A percentile compares a stretch with the other conserved stretches of the same genome.
These are phyloP conservation scores for Epithemia pelagica DNA, from an alignment of 108 stramenopile species.

Conservation along the genomic window DNA sequence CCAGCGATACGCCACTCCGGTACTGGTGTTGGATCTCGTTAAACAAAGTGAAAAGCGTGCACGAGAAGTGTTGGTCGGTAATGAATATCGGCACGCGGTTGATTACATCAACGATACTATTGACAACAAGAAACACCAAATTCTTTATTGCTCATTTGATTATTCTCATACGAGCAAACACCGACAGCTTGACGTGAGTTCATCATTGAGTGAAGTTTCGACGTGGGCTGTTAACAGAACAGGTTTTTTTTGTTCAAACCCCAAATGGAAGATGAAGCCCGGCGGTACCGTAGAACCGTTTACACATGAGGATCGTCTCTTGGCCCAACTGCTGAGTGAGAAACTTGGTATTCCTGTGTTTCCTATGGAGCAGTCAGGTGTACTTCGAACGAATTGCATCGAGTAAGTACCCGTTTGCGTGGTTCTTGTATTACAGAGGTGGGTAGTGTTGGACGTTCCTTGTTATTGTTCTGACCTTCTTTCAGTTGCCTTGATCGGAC, in stretches of 20 bases:
- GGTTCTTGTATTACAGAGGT: too few relatives aligned
- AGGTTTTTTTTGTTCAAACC: slow-evolving; percentile 89
- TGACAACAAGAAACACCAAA: slow-evolving; percentile 72
- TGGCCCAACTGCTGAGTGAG: slow-evolving; percentile 32
- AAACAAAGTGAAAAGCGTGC: slow-evolving; percentile 92
- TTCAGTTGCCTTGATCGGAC: slow-evolving; percentile 90
- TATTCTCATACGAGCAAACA: slow-evolving; percentile 77
- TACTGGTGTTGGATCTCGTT: slow-evolving; percentile 92
- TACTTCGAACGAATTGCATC: slow-evolving; percentile 97
- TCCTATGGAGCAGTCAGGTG: slow-evolving; percentile 92
- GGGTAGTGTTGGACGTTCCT: too few relatives aligned
- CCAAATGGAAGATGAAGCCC: slow-evolving; percentile 77
- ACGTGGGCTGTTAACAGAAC: slow-evolving; percentile 92
- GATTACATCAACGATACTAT: slow-evolving; percentile 91
- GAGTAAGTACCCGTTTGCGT: slow-evolving; percentile 72
- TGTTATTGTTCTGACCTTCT: background rate
- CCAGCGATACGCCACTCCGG: slow-evolving; percentile 86
- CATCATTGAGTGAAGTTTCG: slow-evolving; percentile 87
- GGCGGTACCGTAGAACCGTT: slow-evolving; percentile 72
- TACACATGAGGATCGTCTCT: slow-evolving; percentile 37
- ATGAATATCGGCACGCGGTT: slow-evolving; percentile 90
- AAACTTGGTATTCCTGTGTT: slow-evolving; percentile 78
- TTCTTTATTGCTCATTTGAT: slow-evolving; percentile 69
- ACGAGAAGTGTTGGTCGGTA: slow-evolving; percentile 91
- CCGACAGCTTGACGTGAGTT: slow-evolving; percentile 76